A percentile compares a stretch with the other conserved stretches of the same genome.
phyloP scores from a whole-genome alignment of 768 basidiomycete species.

The Hebeloma cylindrosporum region DNA sequence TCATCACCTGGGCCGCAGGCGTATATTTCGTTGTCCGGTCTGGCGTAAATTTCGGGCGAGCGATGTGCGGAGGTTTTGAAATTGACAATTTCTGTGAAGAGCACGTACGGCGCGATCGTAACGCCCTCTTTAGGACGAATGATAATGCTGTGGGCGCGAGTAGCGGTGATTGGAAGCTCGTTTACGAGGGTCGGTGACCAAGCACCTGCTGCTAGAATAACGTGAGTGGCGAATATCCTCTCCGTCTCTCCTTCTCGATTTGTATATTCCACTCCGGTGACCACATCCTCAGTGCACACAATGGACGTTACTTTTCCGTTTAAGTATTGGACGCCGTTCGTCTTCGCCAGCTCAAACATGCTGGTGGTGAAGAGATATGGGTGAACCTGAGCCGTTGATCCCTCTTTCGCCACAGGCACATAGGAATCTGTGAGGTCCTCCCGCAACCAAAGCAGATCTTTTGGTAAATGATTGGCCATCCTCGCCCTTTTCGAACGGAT shows the following conservation, averaged over 20 bases:
- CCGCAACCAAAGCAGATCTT: conserved; percentile 54
- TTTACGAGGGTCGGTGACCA: conserved; percentile 73
- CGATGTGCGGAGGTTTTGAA: conserved; percentile 24
- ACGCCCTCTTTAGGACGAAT: conserved; percentile 47
- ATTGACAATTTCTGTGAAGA: conserved; percentile 74
- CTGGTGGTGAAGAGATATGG: conserved; percentile 72
- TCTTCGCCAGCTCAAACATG: conserved; percentile 65
- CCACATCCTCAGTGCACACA: conserved; percentile 36
- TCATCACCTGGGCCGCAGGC: conserved; percentile 82
- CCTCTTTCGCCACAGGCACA: conserved; percentile 52
- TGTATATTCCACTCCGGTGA: conserved; percentile 51
- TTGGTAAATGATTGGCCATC: conserved; percentile 42
- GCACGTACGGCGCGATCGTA: conserved; percentile 68
- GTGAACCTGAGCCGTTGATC: conserved; percentile 76
- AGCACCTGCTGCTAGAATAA: conserved; percentile 82
- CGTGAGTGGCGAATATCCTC: conserved; percentile 59
- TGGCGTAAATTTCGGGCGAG: conserved; percentile 71
- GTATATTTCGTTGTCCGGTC: conserved; percentile 68
- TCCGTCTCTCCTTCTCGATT: conserved; percentile 25
- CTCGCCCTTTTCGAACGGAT: conserved; percentile 14
- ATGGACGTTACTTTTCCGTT: conserved; percentile 47
- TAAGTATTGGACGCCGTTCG: conserved; percentile 50
- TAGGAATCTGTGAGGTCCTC: conserved; percentile 62
- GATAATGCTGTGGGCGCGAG: conserved; percentile 73
- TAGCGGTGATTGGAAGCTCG: conserved; percentile 56